A percentile compares a stretch with the other conserved stretches of the same genome.
Evolutionary conservation across 768 basidiomycete genomes (phyloP).

Genomic region (Rhodotorula paludigena): DNA sequence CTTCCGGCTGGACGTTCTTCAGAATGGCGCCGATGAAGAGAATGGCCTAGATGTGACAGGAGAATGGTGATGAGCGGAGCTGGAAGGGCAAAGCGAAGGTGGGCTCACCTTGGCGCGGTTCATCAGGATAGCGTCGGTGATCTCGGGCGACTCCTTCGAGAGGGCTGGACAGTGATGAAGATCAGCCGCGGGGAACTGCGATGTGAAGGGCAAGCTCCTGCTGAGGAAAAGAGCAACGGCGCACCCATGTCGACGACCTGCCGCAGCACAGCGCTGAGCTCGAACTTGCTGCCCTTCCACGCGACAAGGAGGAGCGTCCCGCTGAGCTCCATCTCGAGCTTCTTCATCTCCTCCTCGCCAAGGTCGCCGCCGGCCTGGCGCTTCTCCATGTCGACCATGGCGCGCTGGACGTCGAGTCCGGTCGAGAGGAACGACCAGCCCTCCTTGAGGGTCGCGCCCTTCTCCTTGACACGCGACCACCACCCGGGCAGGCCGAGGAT

Average conservation of each 20-base stretch:
- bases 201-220: too few species aligned
- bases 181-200: too few species aligned
- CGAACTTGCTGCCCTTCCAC: conserved; percentile 93
- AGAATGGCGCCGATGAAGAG: conserved; percentile 83
- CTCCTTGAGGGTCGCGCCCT: conserved; percentile 76
- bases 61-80: background rate
- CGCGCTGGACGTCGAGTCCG: conserved; percentile 75
- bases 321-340: conserved; percentile 85
- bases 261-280: conserved; percentile 83
- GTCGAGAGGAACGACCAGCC: conserved; percentile 94
- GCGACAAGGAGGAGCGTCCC: conserved; percentile 92
- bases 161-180: conserved; percentile 57
- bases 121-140: conserved; percentile 64
- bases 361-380: conserved; percentile 82
- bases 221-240: conserved; percentile 20
- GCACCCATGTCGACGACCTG: conserved; percentile 51
- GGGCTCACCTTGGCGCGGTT: conserved; percentile 79
- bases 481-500: conserved; percentile 60
- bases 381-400: conserved; percentile 89
- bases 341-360: conserved; percentile 74
- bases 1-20: conserved; percentile 76
- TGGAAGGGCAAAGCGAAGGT: background rate
- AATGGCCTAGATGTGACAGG: conserved; percentile 60
- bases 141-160: conserved; percentile 53
- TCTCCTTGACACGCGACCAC: conserved; percentile 90